Percentiles rank a stretch among this genome's conserved stretches.
Evolutionary conservation across 208 protist genomes (phyloP).

Genomic region (Wallacemonas collosoma): DNA sequence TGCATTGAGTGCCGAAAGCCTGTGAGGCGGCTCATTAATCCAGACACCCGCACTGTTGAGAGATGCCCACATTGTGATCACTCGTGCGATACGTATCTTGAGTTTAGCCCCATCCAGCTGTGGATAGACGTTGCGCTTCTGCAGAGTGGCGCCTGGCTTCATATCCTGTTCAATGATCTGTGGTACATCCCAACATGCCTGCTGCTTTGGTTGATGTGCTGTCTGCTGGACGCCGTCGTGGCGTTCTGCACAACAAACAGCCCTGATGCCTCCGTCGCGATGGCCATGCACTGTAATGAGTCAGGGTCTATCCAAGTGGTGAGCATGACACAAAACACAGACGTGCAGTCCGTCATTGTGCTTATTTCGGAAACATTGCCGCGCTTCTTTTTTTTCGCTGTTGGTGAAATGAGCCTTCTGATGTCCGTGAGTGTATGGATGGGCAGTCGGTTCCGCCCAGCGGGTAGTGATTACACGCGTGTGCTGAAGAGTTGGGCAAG

Average conservation of each 20-base stretch:
- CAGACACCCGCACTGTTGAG: conserved; percentile 73
- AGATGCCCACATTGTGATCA: conserved; percentile 62
- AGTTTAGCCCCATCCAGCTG: conserved; percentile 74
- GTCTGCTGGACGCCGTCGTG: conserved; percentile 76
- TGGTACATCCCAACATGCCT: conserved; percentile 23
- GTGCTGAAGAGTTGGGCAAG: conserved; percentile 51
- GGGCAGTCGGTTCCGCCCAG: conserved; percentile 34
- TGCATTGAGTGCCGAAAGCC: conserved; percentile 74
- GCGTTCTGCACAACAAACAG: conserved; percentile 27
- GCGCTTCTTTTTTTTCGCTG: conserved; percentile 59
- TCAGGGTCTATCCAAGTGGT: conserved; percentile 53
- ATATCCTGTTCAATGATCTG: conserved; percentile 73
- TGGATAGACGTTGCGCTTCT: conserved; percentile 79
- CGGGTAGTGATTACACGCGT: conserved; percentile 33
- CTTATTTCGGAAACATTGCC: conserved; percentile 30
- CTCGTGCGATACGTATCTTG: conserved; percentile 72
- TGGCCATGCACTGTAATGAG: conserved; percentile 16
- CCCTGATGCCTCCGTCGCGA: neutral
- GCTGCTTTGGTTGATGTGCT: conserved; percentile 44
- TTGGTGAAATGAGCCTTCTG: conserved; percentile 61
- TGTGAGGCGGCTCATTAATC: conserved; percentile 60
- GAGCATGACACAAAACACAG: conserved; percentile 44
- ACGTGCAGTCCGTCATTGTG: conserved; percentile 4
- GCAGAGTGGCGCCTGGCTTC: conserved; percentile 67
- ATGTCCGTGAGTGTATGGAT: conserved; percentile 54